A percentile compares a stretch with the other conserved stretches of the same genome.
Evolutionary conservation across 1,284 basidiomycete species (phyloP).

Genomic region (Cryptococcus floricola): DNA sequence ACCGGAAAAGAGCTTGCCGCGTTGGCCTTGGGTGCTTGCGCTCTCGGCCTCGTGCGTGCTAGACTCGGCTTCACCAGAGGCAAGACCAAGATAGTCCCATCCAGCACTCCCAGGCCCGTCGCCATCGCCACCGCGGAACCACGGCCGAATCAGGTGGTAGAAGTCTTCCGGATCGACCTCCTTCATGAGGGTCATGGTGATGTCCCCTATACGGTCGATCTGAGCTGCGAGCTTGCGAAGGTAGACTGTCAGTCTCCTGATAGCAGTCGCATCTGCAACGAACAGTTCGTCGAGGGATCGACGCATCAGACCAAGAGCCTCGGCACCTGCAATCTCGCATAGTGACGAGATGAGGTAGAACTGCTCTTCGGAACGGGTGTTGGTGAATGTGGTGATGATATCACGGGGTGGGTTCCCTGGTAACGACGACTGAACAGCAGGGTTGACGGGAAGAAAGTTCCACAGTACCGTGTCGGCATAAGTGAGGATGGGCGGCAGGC

Average conservation of each 20-base stretch:
- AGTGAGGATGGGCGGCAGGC: constrained; percentile 83
- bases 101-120: constrained; percentile 57
- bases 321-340: constrained; percentile 87
- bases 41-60: constrained; percentile 18
- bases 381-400: constrained; percentile 70
- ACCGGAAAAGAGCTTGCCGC: constrained; percentile 64
- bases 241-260: constrained; percentile 68
- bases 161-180: constrained; percentile 76
- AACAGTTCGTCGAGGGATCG: constrained; percentile 87
- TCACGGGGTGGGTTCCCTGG: constrained; percentile 51
- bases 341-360: constrained; percentile 85
- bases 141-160: constrained; percentile 81
- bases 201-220: constrained; percentile 62
- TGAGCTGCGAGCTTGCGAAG: constrained; percentile 63
- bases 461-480: constrained; percentile 93
- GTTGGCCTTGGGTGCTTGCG: constrained; percentile 14
- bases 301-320: constrained; percentile 81
- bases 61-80: constrained; percentile 53
- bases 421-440: constrained; percentile 56
- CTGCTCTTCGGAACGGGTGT: constrained; percentile 75
- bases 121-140: constrained; percentile 84
- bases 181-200: constrained; percentile 64
- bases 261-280: constrained; percentile 73
- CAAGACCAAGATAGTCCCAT: constrained; percentile 80
- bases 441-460: constrained; percentile 64